A percentile compares a stretch with the other conserved stretches of the same genome.
These are phyloP conservation scores for Mycena chlorophos DNA, from an alignment of 768 basidiomycete species.

Conservation along the genomic window DNA sequence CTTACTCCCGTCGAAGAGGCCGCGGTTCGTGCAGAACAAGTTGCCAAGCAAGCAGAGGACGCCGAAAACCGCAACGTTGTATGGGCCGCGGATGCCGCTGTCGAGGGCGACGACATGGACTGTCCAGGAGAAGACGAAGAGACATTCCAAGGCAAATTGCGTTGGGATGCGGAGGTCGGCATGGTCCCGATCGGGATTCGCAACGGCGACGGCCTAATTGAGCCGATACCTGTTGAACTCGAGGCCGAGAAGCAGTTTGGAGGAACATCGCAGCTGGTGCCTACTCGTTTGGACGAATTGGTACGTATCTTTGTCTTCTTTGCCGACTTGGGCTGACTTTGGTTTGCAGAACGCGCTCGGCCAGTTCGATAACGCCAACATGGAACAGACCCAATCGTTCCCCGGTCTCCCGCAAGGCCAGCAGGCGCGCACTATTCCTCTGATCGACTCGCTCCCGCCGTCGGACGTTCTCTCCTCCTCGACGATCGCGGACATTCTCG, in stretches of 20 bases:
- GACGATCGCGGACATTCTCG: constrained; percentile 22
- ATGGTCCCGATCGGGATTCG: constrained; percentile 57
- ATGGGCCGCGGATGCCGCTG: constrained; percentile 61
- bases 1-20: constrained; percentile 64
- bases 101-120: constrained; percentile 51
- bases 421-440: constrained; percentile 7
- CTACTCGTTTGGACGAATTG: constrained; percentile 55
- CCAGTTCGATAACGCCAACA: constrained; percentile 25
- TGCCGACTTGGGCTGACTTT: not conserved
- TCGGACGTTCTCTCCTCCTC: constrained; percentile 22
- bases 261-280: constrained; percentile 52
- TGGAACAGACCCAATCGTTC: constrained; percentile 57
- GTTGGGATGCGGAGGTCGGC: constrained; percentile 35
- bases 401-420: constrained; percentile 22
- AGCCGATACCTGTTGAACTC: constrained; percentile 37
- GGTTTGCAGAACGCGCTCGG: constrained; percentile 15
- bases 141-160: constrained; percentile 30
- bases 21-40: constrained; percentile 50
- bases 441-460: constrained; percentile 18
- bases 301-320: constrained; percentile 35
- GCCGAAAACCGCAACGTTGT: constrained; percentile 61
- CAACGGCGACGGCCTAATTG: constrained; percentile 54
- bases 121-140: constrained; percentile 63
- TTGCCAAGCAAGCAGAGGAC: constrained; percentile 61
- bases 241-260: constrained; percentile 50